These are phyloP conservation scores for Remersonia thermophila DNA, from an alignment of 2,329 filamentous ascomycete species.

Conservation along the genomic window DNA sequence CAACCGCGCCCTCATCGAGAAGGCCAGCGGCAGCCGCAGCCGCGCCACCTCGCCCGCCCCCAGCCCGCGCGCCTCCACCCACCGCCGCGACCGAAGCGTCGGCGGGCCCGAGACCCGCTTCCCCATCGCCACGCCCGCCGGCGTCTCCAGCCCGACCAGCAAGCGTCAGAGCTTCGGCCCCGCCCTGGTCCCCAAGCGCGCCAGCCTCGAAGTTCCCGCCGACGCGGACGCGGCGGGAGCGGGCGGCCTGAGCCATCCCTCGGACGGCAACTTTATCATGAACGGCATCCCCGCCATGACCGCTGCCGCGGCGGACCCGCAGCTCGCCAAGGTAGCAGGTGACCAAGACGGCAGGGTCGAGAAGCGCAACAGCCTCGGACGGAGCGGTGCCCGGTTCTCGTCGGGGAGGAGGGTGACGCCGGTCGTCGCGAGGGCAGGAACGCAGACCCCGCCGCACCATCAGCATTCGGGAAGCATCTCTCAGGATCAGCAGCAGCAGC, in stretches of 20 bases:
- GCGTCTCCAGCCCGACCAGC: slow-evolving; percentile 42
- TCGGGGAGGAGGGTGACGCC: slow-evolving; percentile 37
- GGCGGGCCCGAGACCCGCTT: slow-evolving; percentile 67
- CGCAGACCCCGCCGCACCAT: slow-evolving; percentile 5
- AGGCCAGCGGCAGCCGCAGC: slow-evolving; percentile 50
- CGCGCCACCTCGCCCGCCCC: slow-evolving; percentile 64
- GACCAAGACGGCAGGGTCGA: slow-evolving; percentile 27
- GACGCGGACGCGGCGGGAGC: slow-evolving; percentile 25
- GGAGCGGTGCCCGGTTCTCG: slow-evolving; percentile 38
- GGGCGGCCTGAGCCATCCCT: no score
- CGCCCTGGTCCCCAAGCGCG: slow-evolving; percentile 27
- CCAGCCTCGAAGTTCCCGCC: slow-evolving; percentile 60
- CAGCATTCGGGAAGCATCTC: slow-evolving; percentile 4
- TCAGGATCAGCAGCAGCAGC: slow-evolving; percentile 13
- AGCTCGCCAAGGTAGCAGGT: slow-evolving; percentile 11
- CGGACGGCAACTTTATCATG: slow-evolving; percentile 25
- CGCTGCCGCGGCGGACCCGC: slow-evolving; percentile 11
- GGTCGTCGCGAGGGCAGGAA: slow-evolving; percentile 20
- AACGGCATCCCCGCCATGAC: slow-evolving; percentile 25
- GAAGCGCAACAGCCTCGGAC: slow-evolving; percentile 53
- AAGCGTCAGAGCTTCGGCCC: slow-evolving; percentile 28
- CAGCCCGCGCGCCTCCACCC: slow-evolving; percentile 36
- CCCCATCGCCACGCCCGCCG: slow-evolving; percentile 54
- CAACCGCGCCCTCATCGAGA: slow-evolving; percentile 65
- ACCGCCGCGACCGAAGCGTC: slow-evolving; percentile 71